Evolutionary conservation across 805 yeast species (phyloP), one percentile per base, ranked within the genome.

Genomic region (Nakazawaea wyomingensis): DNA sequence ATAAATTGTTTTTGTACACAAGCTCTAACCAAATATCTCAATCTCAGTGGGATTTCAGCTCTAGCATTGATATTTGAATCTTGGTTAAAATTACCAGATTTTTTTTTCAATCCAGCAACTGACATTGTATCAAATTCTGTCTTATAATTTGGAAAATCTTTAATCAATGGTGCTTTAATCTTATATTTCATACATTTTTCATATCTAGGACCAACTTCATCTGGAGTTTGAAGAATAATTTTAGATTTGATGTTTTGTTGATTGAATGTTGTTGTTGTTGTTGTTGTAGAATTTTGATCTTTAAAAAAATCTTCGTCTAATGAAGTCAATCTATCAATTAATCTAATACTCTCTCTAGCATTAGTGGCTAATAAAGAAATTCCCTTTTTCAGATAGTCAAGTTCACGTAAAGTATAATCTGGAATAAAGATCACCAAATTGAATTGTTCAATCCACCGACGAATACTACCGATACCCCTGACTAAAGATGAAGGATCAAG

Each of bases 401-500:
- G 64, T 49, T 81, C 84, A 43, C 67, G 72, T 41, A 83, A 60
- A 0, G 86, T 71, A 59, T 77, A 70, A 41, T 76, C 54, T 19
- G 85, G 82, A 51, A 83, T 62, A 59, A 62, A 70, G 43, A 80
- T 56, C 48, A 61, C 60, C 24, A 71, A 57, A 2, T 64, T 37
- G 38, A 66, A 56, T 49, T 65, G 53, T 38, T 68, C 62, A 45
- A 71, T 66, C 89, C 89, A 83, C 51, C 77, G 62, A 54, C 77
- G 78, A 53, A 83, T 68, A 52, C 78, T 78, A 0, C 85, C 86
- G 35, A 83, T 66, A 2, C 88, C 91, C 43, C 80, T 74, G 16
- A 79, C 78, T 48, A 83, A 68, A 2, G 85, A 80, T 5, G 85
- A 74, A 17, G 82, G 84, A 54, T 83, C 90, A 33, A 83, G 53